Evolutionary conservation across 73 alveolate genomes (phyloP), one percentile per base, ranked within the genome.

Genomic region (Paraurostyla sp.): DNA sequence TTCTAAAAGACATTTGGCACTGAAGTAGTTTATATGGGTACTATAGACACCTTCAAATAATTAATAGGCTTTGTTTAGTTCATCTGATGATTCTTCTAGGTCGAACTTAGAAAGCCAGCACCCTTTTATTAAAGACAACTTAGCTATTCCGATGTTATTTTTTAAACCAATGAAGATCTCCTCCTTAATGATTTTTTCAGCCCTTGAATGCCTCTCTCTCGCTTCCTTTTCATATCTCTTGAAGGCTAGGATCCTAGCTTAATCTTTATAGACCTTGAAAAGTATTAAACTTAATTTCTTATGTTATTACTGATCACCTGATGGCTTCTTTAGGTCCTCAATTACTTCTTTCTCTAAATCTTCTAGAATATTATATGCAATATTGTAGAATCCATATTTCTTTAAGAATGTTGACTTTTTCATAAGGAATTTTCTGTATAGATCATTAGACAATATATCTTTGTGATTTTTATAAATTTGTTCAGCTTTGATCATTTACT

Each of bases 371-470:
- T 15, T 45, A 4, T 23, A 45, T 46, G 86, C 86, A 1, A 45
- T 71, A n/a, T 43, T 30, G 29, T 43, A 73, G 48, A 73, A 73
- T 48, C 86, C 86, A 32, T 68, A 73, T 73, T 73, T 73, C 71
- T 73, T 73, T 22, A 43, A 13, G 33, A 23, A 73, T 25, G 86
- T 43, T 43, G 86, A 73, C 49, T 73, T 73, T 49, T 73, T 73
- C 9, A 73, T 73, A 68, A 48, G 9, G 40, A 25, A 49, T 36
- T 73, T 73, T 4, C 52, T 25, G 27, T 73, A 73, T 13, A 25
- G 33, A 23, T 45, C 86, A 16, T 20, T 43, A 9, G 49, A 2
- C 20, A 73, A 30, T 65, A 13, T 36, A 48, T 73, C 86, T 20
- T 27, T 45, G 30, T 73, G 7, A 3, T 73, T 50, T 29, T 6